phyloP scores from a whole-genome alignment of 176 grass and related monocot genomes.

The Luzula sylvatica region DNA sequence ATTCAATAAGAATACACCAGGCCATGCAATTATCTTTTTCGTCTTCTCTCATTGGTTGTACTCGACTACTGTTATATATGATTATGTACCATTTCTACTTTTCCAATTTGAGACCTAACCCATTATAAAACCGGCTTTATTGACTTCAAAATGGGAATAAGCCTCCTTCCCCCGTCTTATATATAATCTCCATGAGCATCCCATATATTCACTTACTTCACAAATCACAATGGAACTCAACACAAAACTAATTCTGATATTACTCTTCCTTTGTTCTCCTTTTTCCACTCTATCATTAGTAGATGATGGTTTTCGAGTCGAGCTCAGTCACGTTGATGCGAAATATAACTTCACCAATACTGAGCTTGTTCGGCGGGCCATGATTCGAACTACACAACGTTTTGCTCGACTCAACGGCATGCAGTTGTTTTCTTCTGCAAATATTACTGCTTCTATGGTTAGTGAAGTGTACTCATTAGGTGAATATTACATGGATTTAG shows the following conservation, averaged over 20 bases:
- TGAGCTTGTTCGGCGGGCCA: conserved; percentile 35
- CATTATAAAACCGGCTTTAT: too few species aligned
- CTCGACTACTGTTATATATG: too few species aligned
- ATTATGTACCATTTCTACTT: too few species aligned
- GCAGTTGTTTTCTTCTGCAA: conserved; percentile 24
- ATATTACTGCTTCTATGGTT: conserved; percentile 14
- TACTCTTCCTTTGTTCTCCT: neutral
- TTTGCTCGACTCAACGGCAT: neutral
- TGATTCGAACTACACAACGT: conserved; percentile 34
- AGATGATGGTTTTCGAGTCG: conserved; percentile 28
- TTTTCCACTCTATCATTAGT: neutral
- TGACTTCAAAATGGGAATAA: too few species aligned
- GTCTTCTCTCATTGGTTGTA: too few species aligned
- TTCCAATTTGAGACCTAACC: too few species aligned
- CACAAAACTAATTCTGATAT: neutral
- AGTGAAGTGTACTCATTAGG: conserved; percentile 26
- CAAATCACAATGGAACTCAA: conserved; percentile 7
- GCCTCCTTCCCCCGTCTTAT: neutral
- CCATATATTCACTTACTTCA: neutral
- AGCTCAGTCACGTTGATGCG: conserved; percentile 45
- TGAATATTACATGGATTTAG: conserved; percentile 57
- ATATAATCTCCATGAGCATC: neutral
- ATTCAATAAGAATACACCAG: too few species aligned
- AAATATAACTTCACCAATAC: conserved; percentile 24
- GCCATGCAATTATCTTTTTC: too few species aligned